Evolutionary conservation across 305 asterid species (phyloP).

Genomic region (Coffea humblotiana): DNA sequence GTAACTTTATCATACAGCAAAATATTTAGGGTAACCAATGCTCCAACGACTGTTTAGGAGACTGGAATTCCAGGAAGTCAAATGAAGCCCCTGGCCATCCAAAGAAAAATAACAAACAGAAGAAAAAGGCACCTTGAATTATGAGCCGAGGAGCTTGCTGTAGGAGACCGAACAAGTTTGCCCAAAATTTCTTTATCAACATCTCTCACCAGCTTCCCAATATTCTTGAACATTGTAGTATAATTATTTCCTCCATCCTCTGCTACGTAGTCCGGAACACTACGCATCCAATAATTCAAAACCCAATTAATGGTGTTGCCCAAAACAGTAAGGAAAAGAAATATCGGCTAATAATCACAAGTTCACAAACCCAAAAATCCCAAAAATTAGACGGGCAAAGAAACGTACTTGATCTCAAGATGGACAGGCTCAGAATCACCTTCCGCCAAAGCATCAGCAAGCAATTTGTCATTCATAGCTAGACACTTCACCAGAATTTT

Average conservation of each 20-base stretch:
- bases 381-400: background rate
- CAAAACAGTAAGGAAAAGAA: background rate
- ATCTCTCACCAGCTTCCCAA: slow-evolving; percentile 60
- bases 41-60: no score
- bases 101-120: background rate
- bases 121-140: slow-evolving; percentile 42
- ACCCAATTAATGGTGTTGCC: background rate
- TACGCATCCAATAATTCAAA: slow-evolving; percentile 25
- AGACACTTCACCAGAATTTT: slow-evolving; percentile 76
- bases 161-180: slow-evolving; percentile 40
- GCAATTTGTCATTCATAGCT: slow-evolving; percentile 58
- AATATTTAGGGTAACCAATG: background rate
- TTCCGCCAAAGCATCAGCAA: slow-evolving; percentile 63
- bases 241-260: slow-evolving; percentile 50
- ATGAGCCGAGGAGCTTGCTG: slow-evolving; percentile 35
- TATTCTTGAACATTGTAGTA: slow-evolving; percentile 61
- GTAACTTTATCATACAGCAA: background rate
- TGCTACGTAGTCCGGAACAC: slow-evolving; percentile 52
- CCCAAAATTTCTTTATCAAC: slow-evolving; percentile 44
- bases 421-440: slow-evolving; percentile 55
- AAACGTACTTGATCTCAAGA: slow-evolving; percentile 59
- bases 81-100: no score
- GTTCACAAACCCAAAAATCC: background rate
- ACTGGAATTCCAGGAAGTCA: no score
- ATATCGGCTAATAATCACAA: background rate